These are phyloP conservation scores for Fusarium sp. DNA, from an alignment of 2,329 filamentous ascomycete genomes.

Conservation along the genomic window DNA sequence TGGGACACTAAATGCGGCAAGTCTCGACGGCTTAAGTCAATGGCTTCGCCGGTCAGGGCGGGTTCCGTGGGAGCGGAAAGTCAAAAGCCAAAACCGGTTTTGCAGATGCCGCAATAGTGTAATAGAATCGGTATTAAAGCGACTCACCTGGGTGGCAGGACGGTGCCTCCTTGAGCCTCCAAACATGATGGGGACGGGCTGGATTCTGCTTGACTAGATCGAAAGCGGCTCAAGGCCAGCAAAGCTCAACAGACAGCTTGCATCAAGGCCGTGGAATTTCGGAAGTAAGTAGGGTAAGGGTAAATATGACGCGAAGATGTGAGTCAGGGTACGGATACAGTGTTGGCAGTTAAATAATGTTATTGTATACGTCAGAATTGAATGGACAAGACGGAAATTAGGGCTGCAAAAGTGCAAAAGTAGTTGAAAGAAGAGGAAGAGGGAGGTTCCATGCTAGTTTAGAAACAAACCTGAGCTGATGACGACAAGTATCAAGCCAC, in stretches of 20 bases:
- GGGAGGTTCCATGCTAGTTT: constrained; percentile 34
- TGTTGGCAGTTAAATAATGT: constrained; percentile 15
- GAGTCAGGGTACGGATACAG: constrained; percentile 19
- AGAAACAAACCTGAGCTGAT: constrained; percentile 17
- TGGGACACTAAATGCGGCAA: constrained; percentile 14
- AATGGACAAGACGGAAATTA: constrained; percentile 29
- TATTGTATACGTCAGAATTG: constrained; percentile 15
- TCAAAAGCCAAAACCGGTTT: constrained; percentile 44
- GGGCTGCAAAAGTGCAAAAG: constrained; percentile 14
- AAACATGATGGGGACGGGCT: constrained; percentile 58
- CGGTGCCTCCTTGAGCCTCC: constrained; percentile 63
- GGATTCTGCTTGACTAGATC: constrained; percentile 31
- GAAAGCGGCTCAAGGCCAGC: constrained; percentile 42
- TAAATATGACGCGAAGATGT: constrained; percentile 21
- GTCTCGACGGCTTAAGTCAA: constrained; percentile 4
- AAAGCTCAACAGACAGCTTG: constrained; percentile 32
- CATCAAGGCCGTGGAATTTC: constrained; percentile 37
- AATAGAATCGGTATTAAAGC: constrained; percentile 4
- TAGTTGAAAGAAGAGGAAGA: constrained; percentile 23
- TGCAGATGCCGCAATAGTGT: constrained; percentile 22
- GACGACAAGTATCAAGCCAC: constrained; percentile 49
- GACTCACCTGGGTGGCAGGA: constrained; percentile 63
- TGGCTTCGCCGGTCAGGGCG: constrained; percentile 14
- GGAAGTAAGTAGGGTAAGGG: constrained; percentile 1
- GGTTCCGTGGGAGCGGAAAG: constrained; percentile 33